Base-by-base conservation (phyloP, 768 basidiomycete genomes). In the Cantharellus cinnabarinus region DNA sequence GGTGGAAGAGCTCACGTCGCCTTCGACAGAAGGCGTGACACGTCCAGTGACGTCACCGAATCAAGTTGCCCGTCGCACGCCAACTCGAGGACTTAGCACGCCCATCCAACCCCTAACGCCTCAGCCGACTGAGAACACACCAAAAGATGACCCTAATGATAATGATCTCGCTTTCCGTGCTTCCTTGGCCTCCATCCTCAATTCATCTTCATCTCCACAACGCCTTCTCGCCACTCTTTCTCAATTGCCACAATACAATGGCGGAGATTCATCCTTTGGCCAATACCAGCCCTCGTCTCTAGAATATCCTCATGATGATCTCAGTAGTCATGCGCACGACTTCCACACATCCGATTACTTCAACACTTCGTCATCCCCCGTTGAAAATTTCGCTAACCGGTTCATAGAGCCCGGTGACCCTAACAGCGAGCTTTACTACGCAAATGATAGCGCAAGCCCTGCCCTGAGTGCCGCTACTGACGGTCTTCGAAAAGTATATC, bases 171-270 rank as follows among this genome's bases (percentile, higher is more conserved):
- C 44, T 10, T 51, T 58, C 34, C 42, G 50, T 52, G n/a, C 58
- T 4, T 44, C 58, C 10, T 38, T 58, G 5, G 42, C 42, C 15
- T 41, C 58, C 29, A 20, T 58, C 5, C 48, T 58, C n/a, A 58
- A 58, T 50, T 44, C 58, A 4, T 50, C 58, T 4, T 40, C 42
- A 14, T 44, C 42, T 41, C 42, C 58, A 4, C 58, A 58, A 3
- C 58, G 58, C 4, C 50, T 58, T 15, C 58, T 58, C n/a, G 58
- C 58, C n/a, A 44, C 58, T 29, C 58, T 58, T n/a, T 41, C 58
- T 41, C 34, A 50, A 14, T 48, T 58, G 58, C 58, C 58, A 3
- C 48, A 44, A 41, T n/a, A 37, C 10, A 4, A 42, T 10, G 48
- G 42, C 40, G 4, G 42, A 7, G 58, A 29, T 3, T 50, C 41